Base-by-base conservation (phyloP, 441 rosid species). In the Geranium incanum region DNA sequence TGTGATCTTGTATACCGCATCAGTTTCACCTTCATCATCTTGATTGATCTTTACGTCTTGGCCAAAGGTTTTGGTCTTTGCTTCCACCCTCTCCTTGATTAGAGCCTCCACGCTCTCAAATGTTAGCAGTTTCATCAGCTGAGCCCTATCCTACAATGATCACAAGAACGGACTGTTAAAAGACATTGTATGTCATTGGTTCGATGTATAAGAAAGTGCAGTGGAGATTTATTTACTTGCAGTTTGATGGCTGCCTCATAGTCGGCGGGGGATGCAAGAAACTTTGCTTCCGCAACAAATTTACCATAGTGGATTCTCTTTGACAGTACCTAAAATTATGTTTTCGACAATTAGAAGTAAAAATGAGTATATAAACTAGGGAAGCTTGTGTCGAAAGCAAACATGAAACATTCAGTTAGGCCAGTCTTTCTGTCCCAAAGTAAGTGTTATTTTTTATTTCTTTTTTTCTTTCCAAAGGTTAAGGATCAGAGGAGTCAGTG, bases 271-370 rank as follows among this genome's bases (percentile, higher is more conserved):
- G 72, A 48, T n/a, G 23, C 70, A 8, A 64, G 21, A 66, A 9
- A 74, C 21, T 74, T 74, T 48, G 67, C 70, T 52, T 69, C 19
- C 0, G 70, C 67, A 0, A 74, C 70, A 16, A 66, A 74, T 39
- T 50, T 38, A 12, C 21, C 70, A 45, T 0, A 36, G 52, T 3
- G 52, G 13, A 70, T 70, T 65, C 77, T 70, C 70, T 74, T 65
- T 2, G 67, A 74, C 33, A 28, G 33, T 28, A 28, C 33, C 33
- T 28, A 28, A 28, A 28, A 28, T 28, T 1, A 28, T 1, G 33
- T 28, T 28, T 28, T 28, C 33, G 33, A 28, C 2, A 28, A 28
- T 28, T 28, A 28, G 33, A 28, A 28, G 33, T 28, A 2, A 28
- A 28, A 28, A 28, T 28, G 33, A 28, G 33, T 28, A 28, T 28